Evolutionary conservation across 139 green algal genomes (phyloP), one percentile per base, ranked within the genome.

Genomic region (Closterium sp.): DNA sequence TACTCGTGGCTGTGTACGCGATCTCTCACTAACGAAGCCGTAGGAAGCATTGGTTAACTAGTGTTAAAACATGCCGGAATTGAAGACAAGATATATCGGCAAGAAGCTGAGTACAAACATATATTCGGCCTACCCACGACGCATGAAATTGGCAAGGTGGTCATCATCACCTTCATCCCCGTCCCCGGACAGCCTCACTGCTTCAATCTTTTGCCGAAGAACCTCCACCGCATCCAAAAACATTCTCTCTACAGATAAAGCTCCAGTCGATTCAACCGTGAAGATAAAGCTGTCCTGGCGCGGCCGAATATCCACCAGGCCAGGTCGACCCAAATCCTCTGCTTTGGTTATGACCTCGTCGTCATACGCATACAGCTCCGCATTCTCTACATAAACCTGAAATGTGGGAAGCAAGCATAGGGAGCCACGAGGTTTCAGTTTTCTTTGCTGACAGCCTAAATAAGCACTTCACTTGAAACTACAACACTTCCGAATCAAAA

Each of bases 261-360:
- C 96, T 2, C 97, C 97, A 28, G 97, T 98, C 34, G 94, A 94
- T 94, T 99, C 97, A 87, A 99, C 95, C 23, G 91, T 96, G 94
- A 99, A 99, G 32, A 99, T 95, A 90, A 99, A 99, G 33, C 93
- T 92, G 91, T 99, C 97, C 95, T 97, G 93, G 23, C 91, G 93
- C 76, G 95, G 93, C 55, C 69, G 85, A 88, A 99, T 97, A 55
- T 96, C 89, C 34, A 99, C 94, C 0, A 98, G 88, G 12, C 96
- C 97, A 0, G 96, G 96, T 89, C 96, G 95, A n/a, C 96, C 96
- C 93, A 99, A 90, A 38, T 97, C 96, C 83, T 96, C 96, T 19
- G 97, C 97, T 93, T 98, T 98, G 16, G 88, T 92, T 1, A 98
- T 21, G 8, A 93, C 93, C 93, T 99, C 97, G 2, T 96, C 96